Percentiles rank a stretch among this genome's conserved stretches.
phyloP scores from a whole-genome alignment of 495 filamentous ascomycete species.

The Clavariopsis aquatica region DNA sequence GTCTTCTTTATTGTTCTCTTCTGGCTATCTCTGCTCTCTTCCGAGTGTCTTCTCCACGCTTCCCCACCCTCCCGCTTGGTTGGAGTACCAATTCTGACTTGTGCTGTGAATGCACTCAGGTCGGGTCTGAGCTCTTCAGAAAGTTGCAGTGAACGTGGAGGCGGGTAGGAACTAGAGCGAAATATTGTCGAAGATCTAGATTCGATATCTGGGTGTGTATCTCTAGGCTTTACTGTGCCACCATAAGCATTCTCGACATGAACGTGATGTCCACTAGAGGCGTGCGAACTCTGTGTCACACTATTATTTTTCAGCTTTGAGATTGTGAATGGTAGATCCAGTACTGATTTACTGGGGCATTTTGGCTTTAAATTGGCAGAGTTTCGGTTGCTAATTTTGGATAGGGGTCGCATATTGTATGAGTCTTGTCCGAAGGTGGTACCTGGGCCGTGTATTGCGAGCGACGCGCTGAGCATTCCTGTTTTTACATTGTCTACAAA shows the following conservation, averaged over 20 bases:
- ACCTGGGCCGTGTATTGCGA: conserved; percentile 9
- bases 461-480: conserved; percentile 18
- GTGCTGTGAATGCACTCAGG: background rate
- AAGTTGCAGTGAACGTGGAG: conserved; percentile 1
- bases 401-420: conserved; percentile 18
- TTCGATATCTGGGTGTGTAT: no score
- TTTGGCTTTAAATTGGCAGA: background rate
- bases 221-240: no score
- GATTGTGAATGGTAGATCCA: background rate
- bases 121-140: conserved; percentile 19
- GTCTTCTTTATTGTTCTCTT: conserved; percentile 1
- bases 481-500: conserved; percentile 17
- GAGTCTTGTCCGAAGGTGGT: conserved; percentile 16
- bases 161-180: background rate
- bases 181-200: background rate
- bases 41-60: background rate
- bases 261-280: no score
- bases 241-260: no score
- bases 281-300: no score
- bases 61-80: background rate
- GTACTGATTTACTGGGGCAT: background rate
- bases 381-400: conserved; percentile 10
- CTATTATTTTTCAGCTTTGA: background rate
- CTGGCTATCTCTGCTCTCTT: conserved; percentile 5
- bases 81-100: background rate